Percentiles rank a stretch among this genome's conserved stretches.
These are phyloP conservation scores for Pythium folliculosum DNA, from an alignment of 352 stramenopile genomes.

Conservation along the genomic window DNA sequence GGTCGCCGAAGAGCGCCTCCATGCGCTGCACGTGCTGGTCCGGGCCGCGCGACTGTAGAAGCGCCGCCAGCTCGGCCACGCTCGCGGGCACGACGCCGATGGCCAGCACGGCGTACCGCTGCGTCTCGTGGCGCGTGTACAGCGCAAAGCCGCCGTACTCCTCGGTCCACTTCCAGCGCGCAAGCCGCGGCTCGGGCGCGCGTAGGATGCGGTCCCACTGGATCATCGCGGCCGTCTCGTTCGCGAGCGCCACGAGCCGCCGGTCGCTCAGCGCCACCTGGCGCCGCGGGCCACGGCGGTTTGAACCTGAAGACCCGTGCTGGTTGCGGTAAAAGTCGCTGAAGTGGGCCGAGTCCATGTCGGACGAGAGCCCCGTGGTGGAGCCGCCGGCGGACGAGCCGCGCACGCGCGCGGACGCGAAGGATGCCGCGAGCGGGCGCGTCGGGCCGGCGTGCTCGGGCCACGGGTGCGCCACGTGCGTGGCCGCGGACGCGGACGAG, in stretches of 20 bases:
- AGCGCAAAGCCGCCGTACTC: conserved; percentile 19
- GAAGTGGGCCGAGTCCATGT: conserved; percentile 1
- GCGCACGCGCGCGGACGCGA: conserved; percentile 10
- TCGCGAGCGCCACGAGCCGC: conserved; percentile 20
- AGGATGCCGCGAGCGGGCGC: conserved; percentile 12
- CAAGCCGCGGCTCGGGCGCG: conserved; percentile 4
- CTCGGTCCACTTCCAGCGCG: conserved; percentile 26
- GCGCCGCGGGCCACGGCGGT: conserved; percentile 1
- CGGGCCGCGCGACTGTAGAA: conserved; percentile 9
- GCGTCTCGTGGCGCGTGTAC: conserved; percentile 25
- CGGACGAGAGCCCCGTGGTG: conserved; percentile 20
- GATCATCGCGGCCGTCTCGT: conserved; percentile 27
- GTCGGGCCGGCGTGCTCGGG: background rate
- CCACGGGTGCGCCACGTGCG: background rate
- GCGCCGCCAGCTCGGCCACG: conserved; percentile 13
- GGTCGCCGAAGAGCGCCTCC: conserved; percentile 24
- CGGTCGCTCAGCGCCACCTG: conserved; percentile 25
- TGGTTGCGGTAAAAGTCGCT: conserved; percentile 7
- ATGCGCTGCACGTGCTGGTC: conserved; percentile 27
- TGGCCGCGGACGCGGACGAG: conserved; percentile 1
- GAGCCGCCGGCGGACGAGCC: conserved; percentile 10
- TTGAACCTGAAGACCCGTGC: background rate
- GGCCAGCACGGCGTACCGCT: conserved; percentile 26
- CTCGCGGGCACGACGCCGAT: conserved; percentile 13
- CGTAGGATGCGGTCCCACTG: conserved; percentile 29